Conservation (phyloP, 768 basidiomycete species). For the Chlorophyllum brunneum region DNA sequence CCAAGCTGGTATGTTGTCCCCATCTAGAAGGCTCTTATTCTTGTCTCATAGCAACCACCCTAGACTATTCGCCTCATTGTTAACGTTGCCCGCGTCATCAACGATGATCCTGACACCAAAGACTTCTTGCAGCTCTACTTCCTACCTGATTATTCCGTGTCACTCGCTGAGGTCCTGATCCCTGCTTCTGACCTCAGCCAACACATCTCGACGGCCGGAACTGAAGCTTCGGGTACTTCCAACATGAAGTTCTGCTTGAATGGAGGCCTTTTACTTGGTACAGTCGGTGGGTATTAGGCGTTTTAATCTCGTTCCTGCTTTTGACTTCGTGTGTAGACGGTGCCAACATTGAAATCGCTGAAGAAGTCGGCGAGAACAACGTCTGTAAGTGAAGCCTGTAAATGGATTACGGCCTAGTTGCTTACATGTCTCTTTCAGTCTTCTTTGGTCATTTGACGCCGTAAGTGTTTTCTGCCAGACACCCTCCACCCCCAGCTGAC, state of each 20-base stretch:
- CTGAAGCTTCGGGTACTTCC: constrained; percentile 80
- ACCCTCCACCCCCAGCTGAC: neutral
- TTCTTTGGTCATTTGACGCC: constrained; percentile 89
- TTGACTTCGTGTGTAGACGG: constrained; percentile 51
- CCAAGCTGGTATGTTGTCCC: constrained; percentile 61
- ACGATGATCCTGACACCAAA: constrained; percentile 82
- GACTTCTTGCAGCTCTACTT: constrained; percentile 88
- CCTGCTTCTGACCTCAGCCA: constrained; percentile 94
- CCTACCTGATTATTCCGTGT: constrained; percentile 93
- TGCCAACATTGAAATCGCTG: constrained; percentile 95
- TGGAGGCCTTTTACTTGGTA: constrained; percentile 85
- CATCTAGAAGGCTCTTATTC: constrained; percentile 10
- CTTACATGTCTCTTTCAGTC: constrained; percentile 41
- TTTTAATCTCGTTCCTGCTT: neutral
- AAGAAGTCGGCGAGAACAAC: constrained; percentile 89
- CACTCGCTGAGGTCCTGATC: constrained; percentile 78
- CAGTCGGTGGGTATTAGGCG: constrained; percentile 48
- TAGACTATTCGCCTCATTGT: constrained; percentile 92
- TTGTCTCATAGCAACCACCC: neutral
- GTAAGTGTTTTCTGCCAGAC: constrained; percentile 22
- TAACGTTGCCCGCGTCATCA: constrained; percentile 79
- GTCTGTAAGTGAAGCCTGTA: constrained; percentile 61
- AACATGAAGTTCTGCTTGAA: constrained; percentile 92
- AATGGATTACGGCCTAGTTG: neutral
- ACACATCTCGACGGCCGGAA: constrained; percentile 97